A percentile compares a stretch with the other conserved stretches of the same genome.
These are phyloP conservation scores for Penicillium sp. DNA, from an alignment of 2,329 filamentous ascomycete genomes.

Conservation along the genomic window DNA sequence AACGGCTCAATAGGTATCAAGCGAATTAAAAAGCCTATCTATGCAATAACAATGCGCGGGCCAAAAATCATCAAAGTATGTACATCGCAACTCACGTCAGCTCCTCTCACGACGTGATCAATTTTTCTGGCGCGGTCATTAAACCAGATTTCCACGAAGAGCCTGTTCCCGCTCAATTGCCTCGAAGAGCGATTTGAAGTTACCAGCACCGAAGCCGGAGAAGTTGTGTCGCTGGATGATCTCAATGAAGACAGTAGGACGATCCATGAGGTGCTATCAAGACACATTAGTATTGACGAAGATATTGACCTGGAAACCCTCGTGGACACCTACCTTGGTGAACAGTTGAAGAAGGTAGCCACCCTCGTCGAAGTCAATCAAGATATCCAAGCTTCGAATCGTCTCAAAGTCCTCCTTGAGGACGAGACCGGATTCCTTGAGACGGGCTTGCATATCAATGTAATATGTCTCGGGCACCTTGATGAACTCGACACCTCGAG, in stretches of 20 bases:
- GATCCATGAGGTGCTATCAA: slow-evolving; percentile 71
- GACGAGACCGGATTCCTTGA: slow-evolving; percentile 56
- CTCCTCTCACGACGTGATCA: too few species aligned
- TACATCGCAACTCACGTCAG: too few species aligned
- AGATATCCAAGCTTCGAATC: slow-evolving; percentile 70
- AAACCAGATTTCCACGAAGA: slow-evolving; percentile 67
- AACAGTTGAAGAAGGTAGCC: slow-evolving; percentile 75
- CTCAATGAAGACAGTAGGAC: slow-evolving; percentile 92
- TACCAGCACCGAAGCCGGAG: slow-evolving; percentile 86
- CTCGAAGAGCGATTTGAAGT: slow-evolving; percentile 93
- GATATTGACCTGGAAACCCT: too few species aligned
- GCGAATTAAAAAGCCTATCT: too few species aligned
- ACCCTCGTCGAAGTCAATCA: slow-evolving; percentile 91
- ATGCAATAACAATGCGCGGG: too few species aligned
- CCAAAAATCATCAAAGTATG: too few species aligned
- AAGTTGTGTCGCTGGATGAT: slow-evolving; percentile 92
- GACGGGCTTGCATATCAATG: slow-evolving; percentile 63
- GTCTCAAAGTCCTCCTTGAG: slow-evolving; percentile 76
- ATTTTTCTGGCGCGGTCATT: background rate
- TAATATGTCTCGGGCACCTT: slow-evolving; percentile 84
- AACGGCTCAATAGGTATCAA: too few species aligned
- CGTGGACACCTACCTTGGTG: slow-evolving; percentile 50
- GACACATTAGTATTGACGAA: slow-evolving; percentile 2
- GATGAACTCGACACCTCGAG: slow-evolving; percentile 91
- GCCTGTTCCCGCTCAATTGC: slow-evolving; percentile 92